These are phyloP conservation scores for Stereocaulon alpinum DNA, from an alignment of 495 filamentous ascomycete species.

Conservation along the genomic window DNA sequence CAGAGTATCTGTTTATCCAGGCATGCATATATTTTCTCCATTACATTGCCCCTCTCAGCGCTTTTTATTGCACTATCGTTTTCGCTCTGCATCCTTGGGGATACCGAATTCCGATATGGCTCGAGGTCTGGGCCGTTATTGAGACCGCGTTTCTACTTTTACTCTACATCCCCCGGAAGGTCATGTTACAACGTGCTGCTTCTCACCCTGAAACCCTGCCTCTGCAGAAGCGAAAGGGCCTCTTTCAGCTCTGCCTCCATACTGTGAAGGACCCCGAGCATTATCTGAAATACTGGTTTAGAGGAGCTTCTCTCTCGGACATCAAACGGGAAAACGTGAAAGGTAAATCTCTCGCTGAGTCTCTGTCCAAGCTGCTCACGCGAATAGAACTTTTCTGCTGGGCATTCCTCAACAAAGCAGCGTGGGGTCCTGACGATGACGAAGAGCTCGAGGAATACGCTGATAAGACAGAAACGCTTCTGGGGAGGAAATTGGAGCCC, in stretches of 20 bases:
- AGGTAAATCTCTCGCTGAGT: conserved; percentile 22
- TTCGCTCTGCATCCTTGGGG: conserved; percentile 25
- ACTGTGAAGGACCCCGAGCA: conserved; percentile 44
- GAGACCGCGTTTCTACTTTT: conserved; percentile 46
- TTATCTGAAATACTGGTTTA: conserved; percentile 56
- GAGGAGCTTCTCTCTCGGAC: conserved; percentile 44
- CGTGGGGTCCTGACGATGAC: conserved; percentile 31
- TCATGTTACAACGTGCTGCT: conserved; percentile 40
- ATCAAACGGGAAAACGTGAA: conserved; percentile 55
- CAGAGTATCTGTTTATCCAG: conserved; percentile 36
- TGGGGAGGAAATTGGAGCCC: conserved; percentile 37
- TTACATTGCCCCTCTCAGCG: conserved; percentile 42
- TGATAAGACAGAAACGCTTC: conserved; percentile 34
- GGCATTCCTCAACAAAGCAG: conserved; percentile 26
- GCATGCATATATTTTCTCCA: conserved; percentile 40
- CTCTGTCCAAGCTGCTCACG: not conserved
- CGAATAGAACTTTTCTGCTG: conserved; percentile 15
- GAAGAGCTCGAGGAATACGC: conserved; percentile 51
- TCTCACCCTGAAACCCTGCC: conserved; percentile 40
- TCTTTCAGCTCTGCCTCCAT: conserved; percentile 45
- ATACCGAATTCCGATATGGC: conserved; percentile 19
- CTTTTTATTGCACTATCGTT: conserved; percentile 33
- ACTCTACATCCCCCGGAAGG: conserved; percentile 44
- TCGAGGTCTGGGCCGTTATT: conserved; percentile 28
- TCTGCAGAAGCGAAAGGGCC: conserved; percentile 31